Conservation (phyloP, 2,329 filamentous ascomycete genomes). For the Colletotrichum siamense region DNA sequence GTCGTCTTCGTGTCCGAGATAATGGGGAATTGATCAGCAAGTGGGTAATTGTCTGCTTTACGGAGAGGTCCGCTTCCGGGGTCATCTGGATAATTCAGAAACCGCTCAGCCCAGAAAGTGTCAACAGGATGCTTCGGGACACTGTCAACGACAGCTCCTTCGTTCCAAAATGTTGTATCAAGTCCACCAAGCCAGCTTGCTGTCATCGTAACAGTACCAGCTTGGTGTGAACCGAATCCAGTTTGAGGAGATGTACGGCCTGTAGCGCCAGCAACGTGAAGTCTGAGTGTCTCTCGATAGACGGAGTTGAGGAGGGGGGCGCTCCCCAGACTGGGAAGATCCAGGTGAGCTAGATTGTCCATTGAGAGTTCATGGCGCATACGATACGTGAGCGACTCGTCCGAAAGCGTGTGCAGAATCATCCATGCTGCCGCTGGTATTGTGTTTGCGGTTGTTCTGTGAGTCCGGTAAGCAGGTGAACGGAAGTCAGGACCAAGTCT, state of each 20-base stretch:
- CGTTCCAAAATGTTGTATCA: conserved; percentile 4
- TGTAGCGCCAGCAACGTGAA: not conserved
- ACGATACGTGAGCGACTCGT: not conserved
- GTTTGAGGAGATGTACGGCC: not conserved
- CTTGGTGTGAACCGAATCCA: not conserved
- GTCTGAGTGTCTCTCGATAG: conserved; percentile 3
- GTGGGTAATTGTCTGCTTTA: not conserved
- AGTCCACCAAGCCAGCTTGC: conserved; percentile 10
- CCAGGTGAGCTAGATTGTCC: not conserved
- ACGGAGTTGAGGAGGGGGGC: conserved; percentile 13
- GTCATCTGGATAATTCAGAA: conserved; percentile 21
- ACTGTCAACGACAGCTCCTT: not conserved
- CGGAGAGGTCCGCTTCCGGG: conserved; percentile 19
- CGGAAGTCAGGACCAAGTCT: not conserved
- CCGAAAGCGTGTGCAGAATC: not conserved
- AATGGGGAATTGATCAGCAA: not conserved
- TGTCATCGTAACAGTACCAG: not conserved
- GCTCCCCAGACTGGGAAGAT: not conserved
- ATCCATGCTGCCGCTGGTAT: conserved; percentile 11
- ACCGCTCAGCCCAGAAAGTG: conserved; percentile 24
- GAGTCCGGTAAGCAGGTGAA: not conserved
- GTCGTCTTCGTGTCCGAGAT: not conserved
- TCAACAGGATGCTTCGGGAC: not conserved
- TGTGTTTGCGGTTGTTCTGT: conserved; percentile 6
- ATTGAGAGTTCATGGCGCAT: not conserved